These are phyloP conservation scores for Onygenales sp. DNA, from an alignment of 2,329 filamentous ascomycete species.

Conservation along the genomic window DNA sequence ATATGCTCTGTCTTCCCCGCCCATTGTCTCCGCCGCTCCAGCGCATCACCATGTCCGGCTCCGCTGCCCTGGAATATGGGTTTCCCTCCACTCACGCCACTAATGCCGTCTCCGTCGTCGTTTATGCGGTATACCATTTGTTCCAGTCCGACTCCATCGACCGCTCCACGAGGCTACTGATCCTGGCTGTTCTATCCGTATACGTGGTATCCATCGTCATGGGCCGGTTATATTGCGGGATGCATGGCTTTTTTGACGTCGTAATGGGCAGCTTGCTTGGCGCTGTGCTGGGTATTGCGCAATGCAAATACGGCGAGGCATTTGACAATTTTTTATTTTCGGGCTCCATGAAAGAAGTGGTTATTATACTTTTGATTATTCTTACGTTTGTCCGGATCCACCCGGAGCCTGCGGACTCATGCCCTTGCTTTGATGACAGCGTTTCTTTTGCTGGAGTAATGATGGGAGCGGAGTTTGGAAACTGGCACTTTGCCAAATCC, in stretches of 20 bases:
- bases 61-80: slow-evolving; percentile 88
- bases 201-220: slow-evolving; percentile 85
- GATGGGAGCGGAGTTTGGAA: slow-evolving; percentile 72
- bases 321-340: slow-evolving; percentile 64
- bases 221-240: slow-evolving; percentile 90
- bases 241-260: slow-evolving; percentile 96
- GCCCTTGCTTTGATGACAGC: slow-evolving; percentile 93
- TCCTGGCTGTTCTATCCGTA: slow-evolving; percentile 66
- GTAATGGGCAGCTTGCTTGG: slow-evolving; percentile 71
- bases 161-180: slow-evolving; percentile 47
- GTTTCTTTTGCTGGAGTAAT: slow-evolving; percentile 87
- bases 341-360: slow-evolving; percentile 54
- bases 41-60: slow-evolving; percentile 82
- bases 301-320: slow-evolving; percentile 45
- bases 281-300: slow-evolving; percentile 49
- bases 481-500: slow-evolving; percentile 68
- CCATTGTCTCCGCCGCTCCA: slow-evolving; percentile 86
- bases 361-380: slow-evolving; percentile 56
- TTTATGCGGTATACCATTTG: slow-evolving; percentile 69
- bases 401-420: slow-evolving; percentile 92
- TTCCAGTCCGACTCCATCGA: slow-evolving; percentile 55
- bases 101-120: slow-evolving; percentile 87
- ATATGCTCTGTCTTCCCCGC: slow-evolving; percentile 82
- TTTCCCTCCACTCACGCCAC: slow-evolving; percentile 96
- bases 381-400: slow-evolving; percentile 76